Evolutionary conservation across 495 filamentous ascomycete species (phyloP).

Genomic region (Usnea hakonensis): DNA sequence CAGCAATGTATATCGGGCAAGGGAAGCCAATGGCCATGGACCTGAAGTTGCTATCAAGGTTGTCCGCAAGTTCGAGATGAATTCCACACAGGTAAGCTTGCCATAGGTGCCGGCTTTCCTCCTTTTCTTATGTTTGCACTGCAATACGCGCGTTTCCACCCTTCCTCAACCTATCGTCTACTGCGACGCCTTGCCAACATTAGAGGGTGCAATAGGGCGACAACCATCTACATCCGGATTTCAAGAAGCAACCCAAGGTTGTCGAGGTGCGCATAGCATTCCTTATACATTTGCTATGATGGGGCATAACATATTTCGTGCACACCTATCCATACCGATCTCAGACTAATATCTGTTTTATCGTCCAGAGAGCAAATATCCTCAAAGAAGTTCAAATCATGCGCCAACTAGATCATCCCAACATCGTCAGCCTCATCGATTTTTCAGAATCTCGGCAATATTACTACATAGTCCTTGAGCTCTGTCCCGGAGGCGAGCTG

Average conservation of each 20-base stretch:
- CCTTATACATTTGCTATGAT: constrained; percentile 24
- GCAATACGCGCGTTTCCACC: constrained; percentile 20
- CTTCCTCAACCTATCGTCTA: constrained; percentile 20
- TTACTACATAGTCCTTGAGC: constrained; percentile 93
- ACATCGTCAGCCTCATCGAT: constrained; percentile 85
- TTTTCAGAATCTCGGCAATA: constrained; percentile 92
- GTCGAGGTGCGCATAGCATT: constrained; percentile 80
- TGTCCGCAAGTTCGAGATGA: constrained; percentile 98
- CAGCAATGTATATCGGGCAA: constrained; percentile 93
- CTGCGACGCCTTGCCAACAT: constrained; percentile 34
- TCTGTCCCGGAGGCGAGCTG: constrained; percentile 90
- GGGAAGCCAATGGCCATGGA: constrained; percentile 57
- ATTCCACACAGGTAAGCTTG: constrained; percentile 83
- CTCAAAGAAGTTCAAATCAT: constrained; percentile 99
- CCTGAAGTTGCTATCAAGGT: constrained; percentile 96
- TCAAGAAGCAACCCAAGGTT: constrained; percentile 87
- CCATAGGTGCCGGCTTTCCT: constrained; percentile 22
- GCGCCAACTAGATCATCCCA: constrained; percentile 90
- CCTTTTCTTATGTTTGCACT: constrained; percentile 24
- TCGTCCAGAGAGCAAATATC: constrained; percentile 79
- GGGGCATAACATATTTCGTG: constrained; percentile 28
- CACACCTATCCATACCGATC: neutral
- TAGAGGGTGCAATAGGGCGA: constrained; percentile 55
- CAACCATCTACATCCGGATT: constrained; percentile 84
- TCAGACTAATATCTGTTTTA: constrained; percentile 8